These are phyloP conservation scores for Alopecurus myosuroides DNA, from an alignment of 176 grass and related monocot genomes.

Conservation along the genomic window DNA sequence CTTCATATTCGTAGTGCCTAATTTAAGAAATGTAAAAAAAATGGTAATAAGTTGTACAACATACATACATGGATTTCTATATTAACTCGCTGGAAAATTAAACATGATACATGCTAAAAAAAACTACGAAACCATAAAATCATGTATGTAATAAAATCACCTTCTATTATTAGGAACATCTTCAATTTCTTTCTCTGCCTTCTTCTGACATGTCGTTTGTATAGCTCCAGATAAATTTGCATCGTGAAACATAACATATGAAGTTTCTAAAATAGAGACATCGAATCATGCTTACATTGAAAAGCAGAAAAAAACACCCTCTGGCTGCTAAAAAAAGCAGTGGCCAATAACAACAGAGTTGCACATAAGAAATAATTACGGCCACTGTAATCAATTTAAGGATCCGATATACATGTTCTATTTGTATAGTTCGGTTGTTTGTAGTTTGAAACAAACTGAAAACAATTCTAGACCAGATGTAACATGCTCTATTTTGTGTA, in stretches of 20 bases:
- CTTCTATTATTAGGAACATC: conserved; percentile 67
- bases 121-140: neutral
- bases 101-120: neutral
- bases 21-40: conserved; percentile 7
- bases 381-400: neutral
- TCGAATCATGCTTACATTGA: neutral
- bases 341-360: neutral
- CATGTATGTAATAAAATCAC: conserved; percentile 7
- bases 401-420: neutral
- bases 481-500: too few relatives aligned
- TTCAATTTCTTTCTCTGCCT: conserved; percentile 46
- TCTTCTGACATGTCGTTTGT: conserved; percentile 48
- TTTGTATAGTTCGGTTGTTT: neutral
- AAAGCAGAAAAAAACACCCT: neutral
- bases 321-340: neutral
- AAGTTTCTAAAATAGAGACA: neutral
- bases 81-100: neutral
- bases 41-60: neutral
- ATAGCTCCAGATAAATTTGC: conserved; percentile 55
- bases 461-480: too few relatives aligned
- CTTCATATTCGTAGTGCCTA: conserved; percentile 78
- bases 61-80: neutral
- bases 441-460: neutral
- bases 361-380: neutral
- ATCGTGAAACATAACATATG: conserved; percentile 49